Base-by-base conservation (phyloP, 2,329 filamentous ascomycete species). In the Ramularia endophylla region DNA sequence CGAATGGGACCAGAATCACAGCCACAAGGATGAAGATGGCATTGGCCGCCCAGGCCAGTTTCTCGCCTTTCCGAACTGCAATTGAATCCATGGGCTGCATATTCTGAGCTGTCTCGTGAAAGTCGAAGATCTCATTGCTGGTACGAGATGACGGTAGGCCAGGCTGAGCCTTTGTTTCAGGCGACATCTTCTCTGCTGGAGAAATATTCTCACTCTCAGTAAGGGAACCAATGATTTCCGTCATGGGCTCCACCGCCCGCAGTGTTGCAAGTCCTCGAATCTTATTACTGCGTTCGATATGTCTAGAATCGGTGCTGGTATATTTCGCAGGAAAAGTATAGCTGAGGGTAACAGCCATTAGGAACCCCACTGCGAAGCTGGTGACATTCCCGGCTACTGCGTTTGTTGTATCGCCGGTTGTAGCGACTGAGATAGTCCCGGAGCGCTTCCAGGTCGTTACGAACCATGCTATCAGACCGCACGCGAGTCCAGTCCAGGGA, bases 381-480 rank as follows among this genome's bases (percentile, higher is more conserved):
- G 50, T 52, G 15, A 55, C 39, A 33, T 55, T 58, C 3, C 67
- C 67, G 0, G 66, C 66, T 1, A 70, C 53, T 4, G 55, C 12
- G 60, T 68, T 11, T 58, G 60, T 44, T 61, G 64, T 29, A 18
- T 59, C 44, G 2, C 66, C 66, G 0, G 66, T 67, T 4, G 60
- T 65, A 3, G 56, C 52, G 7, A 70, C 59, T 9, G 58, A 65
- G 25, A 70, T 52, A 8, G 56, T 59, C 8, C 66, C 66, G 30
- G 64, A 66, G 17, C 65, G 51, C 27, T 50, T 52, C 37, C 50
- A 55, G 15, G 57, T 50, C 7, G 59, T 58, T 15, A 59, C 59
- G 1, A 74, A 58, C 70, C 70, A 73, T 27, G 70, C 65, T 2
- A 62, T 61, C 2, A 72, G 50, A 0, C 69, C 70, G 0, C 63